Percentiles rank a stretch among this genome's conserved stretches.
Evolutionary conservation across 176 grass and related monocot genomes (phyloP).

Genomic region (Triticum dicoccoides): DNA sequence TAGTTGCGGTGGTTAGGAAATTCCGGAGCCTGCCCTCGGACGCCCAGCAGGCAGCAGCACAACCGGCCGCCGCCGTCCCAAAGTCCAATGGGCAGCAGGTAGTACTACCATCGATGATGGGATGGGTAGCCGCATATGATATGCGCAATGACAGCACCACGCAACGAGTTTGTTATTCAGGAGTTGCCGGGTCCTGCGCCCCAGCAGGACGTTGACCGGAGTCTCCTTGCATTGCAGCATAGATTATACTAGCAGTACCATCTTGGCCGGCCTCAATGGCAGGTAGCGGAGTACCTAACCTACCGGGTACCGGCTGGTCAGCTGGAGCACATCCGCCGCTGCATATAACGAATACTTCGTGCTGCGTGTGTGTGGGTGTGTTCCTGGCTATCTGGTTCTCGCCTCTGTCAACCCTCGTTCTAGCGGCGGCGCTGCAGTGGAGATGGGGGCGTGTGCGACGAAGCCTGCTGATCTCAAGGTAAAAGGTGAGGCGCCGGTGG

Average conservation of each 20-base stretch:
- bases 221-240: background rate
- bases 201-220: background rate
- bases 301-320: background rate
- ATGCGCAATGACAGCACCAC: background rate
- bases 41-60: background rate
- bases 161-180: constrained; percentile 6
- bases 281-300: background rate
- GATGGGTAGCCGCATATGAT: background rate
- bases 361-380: background rate
- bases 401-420: background rate
- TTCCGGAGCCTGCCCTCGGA: background rate
- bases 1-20: background rate
- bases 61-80: background rate
- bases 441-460: constrained; percentile 57
- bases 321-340: background rate
- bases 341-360: background rate
- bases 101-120: background rate
- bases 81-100: background rate
- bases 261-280: background rate
- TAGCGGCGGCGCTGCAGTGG: background rate
- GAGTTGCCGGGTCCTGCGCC: constrained; percentile 35
- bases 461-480: constrained; percentile 46
- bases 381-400: background rate
- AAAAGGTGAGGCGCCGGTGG: constrained; percentile 23
- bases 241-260: background rate